Evolutionary conservation across 2,329 filamentous ascomycete genomes (phyloP), one percentile per base, ranked within the genome.

Genomic region (Mycosphaerella arachidis): DNA sequence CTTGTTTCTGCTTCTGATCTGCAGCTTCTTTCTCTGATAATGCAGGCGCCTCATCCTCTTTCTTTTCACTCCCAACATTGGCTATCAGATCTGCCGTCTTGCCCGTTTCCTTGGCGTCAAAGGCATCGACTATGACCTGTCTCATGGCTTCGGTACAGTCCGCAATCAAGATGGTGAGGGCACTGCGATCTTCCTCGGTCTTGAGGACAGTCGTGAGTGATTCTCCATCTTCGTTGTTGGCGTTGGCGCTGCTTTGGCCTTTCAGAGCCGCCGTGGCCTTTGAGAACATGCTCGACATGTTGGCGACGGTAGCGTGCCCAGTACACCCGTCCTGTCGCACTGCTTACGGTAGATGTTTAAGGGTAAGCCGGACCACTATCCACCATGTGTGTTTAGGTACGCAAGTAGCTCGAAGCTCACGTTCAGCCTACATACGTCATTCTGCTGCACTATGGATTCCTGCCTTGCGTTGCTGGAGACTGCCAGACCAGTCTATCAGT

Each of bases 131-230:
- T 35, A 81, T 74, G 5, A 69, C 73, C 56, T 78, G 75, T 29
- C 76, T 74, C 78, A 80, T 80, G 1, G 72, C 68, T 61, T 77
- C 77, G 10, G 77, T 78, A 60, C 75, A 77, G 43, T 76, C 74
- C 13, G 77, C 76, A 18, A 81, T 70, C n/a, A 81, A 73, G 16
- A 80, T 71, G 0, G 77, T 79, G 20, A 81, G 71, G 30, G 79
- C 76, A 46, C 73, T 70, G 16, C 78, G 75, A 16, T 78, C 72
- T 30, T 76, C 70, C 7, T 72, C 70, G 7, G 76, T 78, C 24
- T 71, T 68, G 53, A 81, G 73, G 27, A 81, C 73, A 6, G 79
- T 79, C 1, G 76, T 78, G 55, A 81, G 74, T 6, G 72, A 74
- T 58, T 74, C 69, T 53, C 73, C 74, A 51, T 73, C 68, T 54